Evolutionary conservation across 176 grass and related monocot species (phyloP).

Genomic region (Areca catechu): DNA sequence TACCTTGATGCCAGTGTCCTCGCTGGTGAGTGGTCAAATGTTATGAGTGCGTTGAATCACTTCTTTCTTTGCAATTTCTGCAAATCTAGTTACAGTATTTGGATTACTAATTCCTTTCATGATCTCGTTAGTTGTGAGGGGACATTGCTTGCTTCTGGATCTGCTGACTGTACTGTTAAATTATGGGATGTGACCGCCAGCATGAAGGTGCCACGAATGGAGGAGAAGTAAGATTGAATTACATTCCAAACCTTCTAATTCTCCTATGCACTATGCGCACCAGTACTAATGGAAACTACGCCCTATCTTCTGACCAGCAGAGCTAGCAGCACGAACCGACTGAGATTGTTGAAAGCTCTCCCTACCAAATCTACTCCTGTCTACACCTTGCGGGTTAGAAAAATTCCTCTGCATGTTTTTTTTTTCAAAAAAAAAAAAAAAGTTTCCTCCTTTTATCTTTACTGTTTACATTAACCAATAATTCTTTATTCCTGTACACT

Average conservation of each 20-base stretch:
- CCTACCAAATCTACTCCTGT: constrained; percentile 90
- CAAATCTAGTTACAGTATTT: neutral
- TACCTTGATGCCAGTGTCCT: no score
- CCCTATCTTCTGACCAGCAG: constrained; percentile 34
- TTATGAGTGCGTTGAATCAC: no score
- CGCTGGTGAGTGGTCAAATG: no score
- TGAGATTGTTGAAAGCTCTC: constrained; percentile 71
- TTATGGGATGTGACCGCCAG: constrained; percentile 87
- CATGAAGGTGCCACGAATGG: constrained; percentile 63
- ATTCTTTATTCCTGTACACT: no score
- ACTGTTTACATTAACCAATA: no score
- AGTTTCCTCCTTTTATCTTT: no score
- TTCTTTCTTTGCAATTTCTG: no score
- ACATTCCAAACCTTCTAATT: no score
- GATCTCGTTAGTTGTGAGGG: constrained; percentile 59
- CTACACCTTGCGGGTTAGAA: constrained; percentile 63
- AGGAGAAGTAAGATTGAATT: constrained; percentile 39
- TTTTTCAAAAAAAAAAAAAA: no score
- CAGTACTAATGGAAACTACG: no score
- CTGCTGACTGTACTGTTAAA: constrained; percentile 86
- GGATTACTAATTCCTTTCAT: constrained; percentile 7
- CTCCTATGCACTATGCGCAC: no score
- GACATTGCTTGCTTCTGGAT: constrained; percentile 89
- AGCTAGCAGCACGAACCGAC: constrained; percentile 43
- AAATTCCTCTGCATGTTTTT: neutral